Conservation (phyloP, 805 yeast species). For the Nakazawaea laoshanensis region DNA sequence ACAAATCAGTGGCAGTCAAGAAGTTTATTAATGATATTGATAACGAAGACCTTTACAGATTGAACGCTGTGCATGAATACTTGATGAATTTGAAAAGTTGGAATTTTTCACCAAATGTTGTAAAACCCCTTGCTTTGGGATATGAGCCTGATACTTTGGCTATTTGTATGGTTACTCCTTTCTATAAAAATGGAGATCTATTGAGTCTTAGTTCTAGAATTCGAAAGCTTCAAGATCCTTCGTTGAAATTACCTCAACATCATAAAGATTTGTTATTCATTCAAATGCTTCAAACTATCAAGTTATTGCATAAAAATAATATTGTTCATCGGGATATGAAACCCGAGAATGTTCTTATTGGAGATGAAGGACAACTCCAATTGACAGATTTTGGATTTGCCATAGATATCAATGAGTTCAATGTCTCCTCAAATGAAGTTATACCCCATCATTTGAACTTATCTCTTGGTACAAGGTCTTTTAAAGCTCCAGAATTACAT, state of each 20-base stretch:
- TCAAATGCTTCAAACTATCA: constrained; percentile 44
- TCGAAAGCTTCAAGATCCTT: constrained; percentile 19
- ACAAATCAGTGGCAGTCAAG: constrained; percentile 1
- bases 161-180: constrained; percentile 32
- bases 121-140: constrained; percentile 9
- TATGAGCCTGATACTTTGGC: not conserved
- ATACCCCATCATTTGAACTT: constrained; percentile 17
- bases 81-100: constrained; percentile 5
- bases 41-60: constrained; percentile 1
- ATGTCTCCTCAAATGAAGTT: constrained; percentile 9
- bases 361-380: constrained; percentile 32
- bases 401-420: constrained; percentile 21
- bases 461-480: constrained; percentile 41
- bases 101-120: too few relatives aligned
- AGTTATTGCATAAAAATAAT: constrained; percentile 30
- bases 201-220: constrained; percentile 31
- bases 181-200: constrained; percentile 38
- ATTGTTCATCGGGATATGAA: constrained; percentile 46
- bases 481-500: constrained; percentile 47
- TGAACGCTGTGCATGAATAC: constrained; percentile 6
- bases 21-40: constrained; percentile 1
- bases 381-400: constrained; percentile 47
- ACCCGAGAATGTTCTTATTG: constrained; percentile 46
- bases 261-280: constrained; percentile 37
- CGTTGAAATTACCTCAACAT: constrained; percentile 22